These are phyloP conservation scores for Diaporthe sp. DNA, from an alignment of 2,329 filamentous ascomycete species.

Conservation along the genomic window DNA sequence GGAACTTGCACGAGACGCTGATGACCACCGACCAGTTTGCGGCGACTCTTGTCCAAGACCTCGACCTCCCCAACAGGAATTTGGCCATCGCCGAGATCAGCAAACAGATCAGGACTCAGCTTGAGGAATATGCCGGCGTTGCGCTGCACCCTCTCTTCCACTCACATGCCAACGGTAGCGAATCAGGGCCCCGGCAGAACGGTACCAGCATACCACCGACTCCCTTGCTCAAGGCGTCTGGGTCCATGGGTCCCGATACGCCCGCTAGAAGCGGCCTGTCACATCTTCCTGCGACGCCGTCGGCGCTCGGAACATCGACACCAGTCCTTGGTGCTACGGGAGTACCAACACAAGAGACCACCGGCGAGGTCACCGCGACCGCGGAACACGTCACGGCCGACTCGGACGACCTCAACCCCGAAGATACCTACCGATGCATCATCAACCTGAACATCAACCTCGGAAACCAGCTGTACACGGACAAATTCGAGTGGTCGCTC, in stretches of 20 bases:
- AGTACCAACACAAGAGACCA: slow-evolving; percentile 5
- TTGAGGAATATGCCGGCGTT: slow-evolving; percentile 96
- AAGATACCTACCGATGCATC: slow-evolving; percentile 95
- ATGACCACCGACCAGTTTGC: slow-evolving; percentile 97
- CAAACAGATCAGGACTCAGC: slow-evolving; percentile 92
- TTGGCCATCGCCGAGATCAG: slow-evolving; percentile 84
- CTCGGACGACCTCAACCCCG: slow-evolving; percentile 84
- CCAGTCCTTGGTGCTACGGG: slow-evolving; percentile 27
- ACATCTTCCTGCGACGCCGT: slow-evolving; percentile 61
- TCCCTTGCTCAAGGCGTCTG: slow-evolving; percentile 41
- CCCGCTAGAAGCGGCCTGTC: slow-evolving; percentile 63
- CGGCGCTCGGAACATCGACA: slow-evolving; percentile 38
- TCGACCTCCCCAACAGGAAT: slow-evolving; percentile 85
- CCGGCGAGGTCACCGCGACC: slow-evolving; percentile 72
- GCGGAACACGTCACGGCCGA: slow-evolving; percentile 74
- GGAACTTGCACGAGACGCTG: slow-evolving; percentile 96
- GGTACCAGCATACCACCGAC: slow-evolving; percentile 42
- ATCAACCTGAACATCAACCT: slow-evolving; percentile 92
- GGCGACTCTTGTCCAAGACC: slow-evolving; percentile 88
- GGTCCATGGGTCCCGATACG: slow-evolving; percentile 66
- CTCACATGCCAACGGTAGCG: slow-evolving; percentile 53
- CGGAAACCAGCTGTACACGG: slow-evolving; percentile 90
- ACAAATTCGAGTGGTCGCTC: slow-evolving; percentile 98
- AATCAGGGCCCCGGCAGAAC: slow-evolving; percentile 24
- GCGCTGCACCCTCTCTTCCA: slow-evolving; percentile 95